Conservation (phyloP, 345 rosid species). For the Adansonia digitata region DNA sequence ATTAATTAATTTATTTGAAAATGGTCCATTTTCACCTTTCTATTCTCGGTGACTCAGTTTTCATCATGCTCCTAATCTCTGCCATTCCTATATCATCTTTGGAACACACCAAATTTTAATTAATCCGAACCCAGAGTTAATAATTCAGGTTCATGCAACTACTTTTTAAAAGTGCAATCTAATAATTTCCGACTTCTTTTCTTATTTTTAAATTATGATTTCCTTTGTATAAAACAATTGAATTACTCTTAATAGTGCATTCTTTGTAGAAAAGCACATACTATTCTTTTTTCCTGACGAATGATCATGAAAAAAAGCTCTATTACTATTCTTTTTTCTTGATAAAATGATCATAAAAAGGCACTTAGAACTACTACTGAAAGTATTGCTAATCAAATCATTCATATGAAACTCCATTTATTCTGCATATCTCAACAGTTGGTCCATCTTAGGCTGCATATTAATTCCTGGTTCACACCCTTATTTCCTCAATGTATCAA, state of each 20-base stretch:
- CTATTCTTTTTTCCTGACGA: background rate
- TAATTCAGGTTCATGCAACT: too few species aligned
- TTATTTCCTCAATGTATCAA: background rate
- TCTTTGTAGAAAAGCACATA: background rate
- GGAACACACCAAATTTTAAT: background rate
- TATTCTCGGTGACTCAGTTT: background rate
- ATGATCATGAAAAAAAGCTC: background rate
- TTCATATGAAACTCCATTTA: background rate
- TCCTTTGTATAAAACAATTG: too few species aligned
- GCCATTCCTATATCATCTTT: background rate
- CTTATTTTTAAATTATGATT: too few species aligned
- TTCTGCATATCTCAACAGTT: background rate
- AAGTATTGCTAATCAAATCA: background rate
- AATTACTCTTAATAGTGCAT: too few species aligned
- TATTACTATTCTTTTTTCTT: too few species aligned
- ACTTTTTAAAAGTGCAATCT: too few species aligned
- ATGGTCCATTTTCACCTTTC: background rate
- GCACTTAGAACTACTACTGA: background rate
- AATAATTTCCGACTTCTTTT: too few species aligned
- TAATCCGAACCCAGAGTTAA: too few species aligned
- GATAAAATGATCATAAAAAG: too few species aligned
- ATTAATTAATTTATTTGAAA: background rate
- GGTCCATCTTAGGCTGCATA: background rate
- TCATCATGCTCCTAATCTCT: background rate
- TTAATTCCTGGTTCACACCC: too few species aligned